A percentile compares a stretch with the other conserved stretches of the same genome.
Evolutionary conservation across 1,139 yeast genomes (phyloP).

Genomic region (Taiozyma sp.): DNA sequence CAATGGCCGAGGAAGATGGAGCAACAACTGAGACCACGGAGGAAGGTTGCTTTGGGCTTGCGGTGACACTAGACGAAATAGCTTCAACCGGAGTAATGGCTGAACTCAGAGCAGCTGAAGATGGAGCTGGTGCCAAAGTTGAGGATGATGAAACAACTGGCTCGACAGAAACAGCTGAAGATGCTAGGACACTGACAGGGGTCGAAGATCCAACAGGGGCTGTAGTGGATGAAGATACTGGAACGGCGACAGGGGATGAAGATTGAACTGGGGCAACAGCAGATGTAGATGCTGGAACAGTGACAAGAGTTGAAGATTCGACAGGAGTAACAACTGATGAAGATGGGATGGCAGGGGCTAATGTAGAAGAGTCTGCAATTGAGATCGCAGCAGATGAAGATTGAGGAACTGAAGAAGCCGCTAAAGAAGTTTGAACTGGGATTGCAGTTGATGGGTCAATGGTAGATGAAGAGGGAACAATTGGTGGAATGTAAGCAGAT

Average conservation of each 20-base stretch:
- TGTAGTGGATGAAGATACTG: neutral
- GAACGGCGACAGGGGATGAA: neutral
- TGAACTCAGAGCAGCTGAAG: neutral
- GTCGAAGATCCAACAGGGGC: constrained; percentile 1
- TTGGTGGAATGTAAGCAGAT: neutral
- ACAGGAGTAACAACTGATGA: neutral
- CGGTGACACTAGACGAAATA: neutral
- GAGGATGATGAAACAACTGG: neutral
- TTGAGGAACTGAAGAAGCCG: neutral
- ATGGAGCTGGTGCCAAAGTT: neutral
- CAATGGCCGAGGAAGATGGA: neutral
- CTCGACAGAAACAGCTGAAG: constrained; percentile 2
- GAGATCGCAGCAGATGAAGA: constrained; percentile 1
- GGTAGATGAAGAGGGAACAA: neutral
- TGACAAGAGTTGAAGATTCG: neutral
- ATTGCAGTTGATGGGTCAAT: neutral
- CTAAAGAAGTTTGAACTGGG: neutral
- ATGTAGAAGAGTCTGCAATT: neutral
- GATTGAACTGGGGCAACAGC: constrained; percentile 1
- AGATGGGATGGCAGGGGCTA: no score
- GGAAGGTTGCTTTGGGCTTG: neutral
- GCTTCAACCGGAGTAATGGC: neutral
- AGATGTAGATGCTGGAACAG: neutral
- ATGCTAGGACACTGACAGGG: neutral
- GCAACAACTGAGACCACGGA: neutral